Conservation (phyloP, 371 early-diverging fungal genomes). For the Caulochytrium protostelioides region DNA sequence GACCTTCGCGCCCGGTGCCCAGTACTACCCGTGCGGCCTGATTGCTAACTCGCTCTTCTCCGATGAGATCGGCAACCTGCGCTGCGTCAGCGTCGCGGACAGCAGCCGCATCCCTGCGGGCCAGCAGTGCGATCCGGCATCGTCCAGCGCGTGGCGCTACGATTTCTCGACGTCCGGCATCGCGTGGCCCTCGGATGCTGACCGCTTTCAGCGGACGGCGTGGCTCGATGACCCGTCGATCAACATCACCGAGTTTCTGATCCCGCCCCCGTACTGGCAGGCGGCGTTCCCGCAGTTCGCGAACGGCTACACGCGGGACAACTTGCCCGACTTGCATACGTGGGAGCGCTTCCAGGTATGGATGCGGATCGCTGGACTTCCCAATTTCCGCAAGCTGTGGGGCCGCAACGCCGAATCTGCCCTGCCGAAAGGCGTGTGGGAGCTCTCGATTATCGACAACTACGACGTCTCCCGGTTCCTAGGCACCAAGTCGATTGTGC, state of each 20-base stretch:
- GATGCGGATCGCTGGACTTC: constrained; percentile 19
- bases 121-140: background rate
- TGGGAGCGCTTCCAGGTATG: constrained; percentile 22
- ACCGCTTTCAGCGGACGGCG: too few species aligned
- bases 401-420: constrained; percentile 5
- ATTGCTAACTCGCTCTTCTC: constrained; percentile 95
- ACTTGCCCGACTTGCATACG: constrained; percentile 8
- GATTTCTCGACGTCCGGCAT: constrained; percentile 41
- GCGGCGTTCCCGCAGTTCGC: too few species aligned
- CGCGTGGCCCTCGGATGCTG: constrained; percentile 68
- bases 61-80: constrained; percentile 25
- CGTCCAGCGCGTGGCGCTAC: constrained; percentile 15
- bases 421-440: background rate
- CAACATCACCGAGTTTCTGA: too few species aligned
- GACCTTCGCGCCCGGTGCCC: constrained; percentile 6
- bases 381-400: constrained; percentile 20
- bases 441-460: constrained; percentile 6
- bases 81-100: constrained; percentile 1
- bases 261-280: too few species aligned
- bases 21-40: constrained; percentile 92
- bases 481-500: constrained; percentile 77
- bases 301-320: constrained; percentile 6
- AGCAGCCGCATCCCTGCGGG: background rate
- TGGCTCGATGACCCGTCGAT: too few species aligned
- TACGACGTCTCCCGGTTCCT: constrained; percentile 56